These are phyloP conservation scores for Phytopythium chamaehyphon DNA, from an alignment of 352 stramenopile genomes.

Conservation along the genomic window DNA sequence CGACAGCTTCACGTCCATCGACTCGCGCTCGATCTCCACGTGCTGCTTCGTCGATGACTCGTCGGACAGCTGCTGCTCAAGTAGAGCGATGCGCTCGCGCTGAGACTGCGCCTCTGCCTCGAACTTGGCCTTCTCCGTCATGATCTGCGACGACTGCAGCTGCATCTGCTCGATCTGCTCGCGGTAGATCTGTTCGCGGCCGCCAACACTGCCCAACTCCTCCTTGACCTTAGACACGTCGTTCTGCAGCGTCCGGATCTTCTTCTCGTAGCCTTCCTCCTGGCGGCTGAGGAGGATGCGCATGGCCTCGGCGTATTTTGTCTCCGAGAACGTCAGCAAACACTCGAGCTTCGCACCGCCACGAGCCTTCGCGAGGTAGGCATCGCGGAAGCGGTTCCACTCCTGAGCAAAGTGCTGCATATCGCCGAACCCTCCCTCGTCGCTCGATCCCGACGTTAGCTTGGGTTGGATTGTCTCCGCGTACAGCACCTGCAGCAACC, in stretches of 20 bases:
- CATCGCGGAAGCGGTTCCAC: constrained; percentile 68
- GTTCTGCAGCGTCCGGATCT: constrained; percentile 68
- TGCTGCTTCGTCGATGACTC: constrained; percentile 61
- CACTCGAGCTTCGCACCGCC: constrained; percentile 74
- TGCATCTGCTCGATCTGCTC: constrained; percentile 87
- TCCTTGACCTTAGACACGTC: constrained; percentile 80
- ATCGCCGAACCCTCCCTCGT: constrained; percentile 63
- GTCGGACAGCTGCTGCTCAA: constrained; percentile 65
- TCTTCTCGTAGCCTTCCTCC: constrained; percentile 84
- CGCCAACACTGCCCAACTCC: constrained; percentile 73
- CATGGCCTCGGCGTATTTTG: constrained; percentile 82
- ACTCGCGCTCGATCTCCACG: constrained; percentile 74
- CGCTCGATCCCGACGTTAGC: constrained; percentile 36
- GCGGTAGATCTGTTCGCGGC: constrained; percentile 80
- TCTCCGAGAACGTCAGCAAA: constrained; percentile 70
- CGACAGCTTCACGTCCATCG: constrained; percentile 59
- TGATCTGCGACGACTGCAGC: constrained; percentile 60
- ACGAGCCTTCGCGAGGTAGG: constrained; percentile 64
- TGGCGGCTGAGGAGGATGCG: constrained; percentile 73
- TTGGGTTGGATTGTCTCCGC: constrained; percentile 78
- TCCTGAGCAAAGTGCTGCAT: constrained; percentile 77
- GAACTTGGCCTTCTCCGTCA: constrained; percentile 71
- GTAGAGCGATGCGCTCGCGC: constrained; percentile 56
- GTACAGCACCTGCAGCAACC: constrained; percentile 76
- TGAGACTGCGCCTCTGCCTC: constrained; percentile 65